Conservation (phyloP, 345 rosid genomes). For the Rhodamnia rubescens region DNA sequence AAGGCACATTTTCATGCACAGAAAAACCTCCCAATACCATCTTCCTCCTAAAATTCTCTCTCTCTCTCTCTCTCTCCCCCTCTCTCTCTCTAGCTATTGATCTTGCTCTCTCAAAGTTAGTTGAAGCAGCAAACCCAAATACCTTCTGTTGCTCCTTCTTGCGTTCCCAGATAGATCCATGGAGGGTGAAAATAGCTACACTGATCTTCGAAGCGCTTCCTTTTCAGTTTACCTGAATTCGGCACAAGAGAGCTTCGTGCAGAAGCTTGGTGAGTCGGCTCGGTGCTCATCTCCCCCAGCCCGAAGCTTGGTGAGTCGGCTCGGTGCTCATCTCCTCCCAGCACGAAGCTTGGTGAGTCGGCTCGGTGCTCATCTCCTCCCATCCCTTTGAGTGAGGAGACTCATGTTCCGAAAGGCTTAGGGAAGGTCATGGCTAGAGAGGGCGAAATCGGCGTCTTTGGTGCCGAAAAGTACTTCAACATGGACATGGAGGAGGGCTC, state of each 20-base stretch:
- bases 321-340: conserved; percentile 9
- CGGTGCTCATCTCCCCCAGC: too few relatives aligned
- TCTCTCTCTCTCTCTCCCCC: neutral
- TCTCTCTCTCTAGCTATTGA: neutral
- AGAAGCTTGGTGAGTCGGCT: conserved; percentile 18
- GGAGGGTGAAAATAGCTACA: conserved; percentile 12
- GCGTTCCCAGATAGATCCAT: neutral
- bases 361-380: conserved; percentile 9
- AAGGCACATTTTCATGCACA: neutral
- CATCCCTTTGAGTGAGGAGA: conserved; percentile 6
- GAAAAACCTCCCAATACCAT: neutral
- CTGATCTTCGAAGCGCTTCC: conserved; percentile 23
- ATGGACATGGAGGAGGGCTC: conserved; percentile 16
- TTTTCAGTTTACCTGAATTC: conserved; percentile 23
- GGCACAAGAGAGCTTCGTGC: conserved; percentile 18
- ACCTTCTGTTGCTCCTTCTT: neutral
- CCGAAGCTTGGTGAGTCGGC: too few relatives aligned
- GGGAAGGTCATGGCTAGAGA: conserved; percentile 14
- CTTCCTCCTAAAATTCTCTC: neutral
- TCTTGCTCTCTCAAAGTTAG: neutral
- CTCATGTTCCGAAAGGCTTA: conserved; percentile 6
- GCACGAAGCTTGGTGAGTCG: conserved; percentile 19
- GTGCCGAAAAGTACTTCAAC: conserved; percentile 49
- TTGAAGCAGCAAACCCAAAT: neutral
- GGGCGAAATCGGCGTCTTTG: conserved; percentile 37